phyloP scores from a whole-genome alignment of 2,329 filamentous ascomycete genomes.

The Xylaria sp. region DNA sequence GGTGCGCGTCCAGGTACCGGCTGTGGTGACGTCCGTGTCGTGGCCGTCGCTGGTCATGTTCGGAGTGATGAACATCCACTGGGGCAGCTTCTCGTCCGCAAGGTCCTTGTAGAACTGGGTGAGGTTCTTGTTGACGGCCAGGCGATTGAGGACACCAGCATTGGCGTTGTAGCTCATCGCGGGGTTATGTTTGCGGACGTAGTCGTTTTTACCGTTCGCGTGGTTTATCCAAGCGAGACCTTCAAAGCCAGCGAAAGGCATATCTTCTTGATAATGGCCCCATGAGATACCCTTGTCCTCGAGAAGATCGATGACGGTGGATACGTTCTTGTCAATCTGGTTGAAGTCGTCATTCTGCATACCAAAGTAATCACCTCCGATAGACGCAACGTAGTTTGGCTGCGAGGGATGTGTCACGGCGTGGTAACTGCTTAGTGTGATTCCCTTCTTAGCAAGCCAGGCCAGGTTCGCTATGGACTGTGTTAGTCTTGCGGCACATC shows the following conservation, averaged over 20 bases:
- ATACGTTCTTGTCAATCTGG: constrained; percentile 68
- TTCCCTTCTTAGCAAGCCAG: constrained; percentile 69
- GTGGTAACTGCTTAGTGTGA: constrained; percentile 69
- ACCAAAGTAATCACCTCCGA: constrained; percentile 79
- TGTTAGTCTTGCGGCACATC: constrained; percentile 24
- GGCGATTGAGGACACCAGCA: constrained; percentile 66
- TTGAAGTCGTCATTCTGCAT: constrained; percentile 75
- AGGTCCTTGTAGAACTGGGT: constrained; percentile 76
- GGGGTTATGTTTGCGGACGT: constrained; percentile 85
- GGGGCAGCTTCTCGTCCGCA: constrained; percentile 70
- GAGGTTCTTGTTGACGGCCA: constrained; percentile 79
- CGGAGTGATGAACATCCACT: constrained; percentile 77
- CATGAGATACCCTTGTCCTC: constrained; percentile 73
- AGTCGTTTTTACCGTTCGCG: constrained; percentile 74
- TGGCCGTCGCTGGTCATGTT: constrained; percentile 84
- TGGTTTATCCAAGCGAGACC: constrained; percentile 73
- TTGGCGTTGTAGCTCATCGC: constrained; percentile 74
- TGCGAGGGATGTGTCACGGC: constrained; percentile 78
- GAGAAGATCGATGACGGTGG: constrained; percentile 75
- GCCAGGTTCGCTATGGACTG: constrained; percentile 59
- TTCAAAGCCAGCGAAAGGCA: constrained; percentile 80
- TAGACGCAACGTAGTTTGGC: constrained; percentile 78
- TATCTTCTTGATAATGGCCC: constrained; percentile 81
- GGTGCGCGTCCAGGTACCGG: constrained; percentile 72
- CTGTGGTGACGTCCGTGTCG: constrained; percentile 75